These are phyloP conservation scores for Ensete ventricosum DNA, from an alignment of 176 grass and related monocot species.

Conservation along the genomic window DNA sequence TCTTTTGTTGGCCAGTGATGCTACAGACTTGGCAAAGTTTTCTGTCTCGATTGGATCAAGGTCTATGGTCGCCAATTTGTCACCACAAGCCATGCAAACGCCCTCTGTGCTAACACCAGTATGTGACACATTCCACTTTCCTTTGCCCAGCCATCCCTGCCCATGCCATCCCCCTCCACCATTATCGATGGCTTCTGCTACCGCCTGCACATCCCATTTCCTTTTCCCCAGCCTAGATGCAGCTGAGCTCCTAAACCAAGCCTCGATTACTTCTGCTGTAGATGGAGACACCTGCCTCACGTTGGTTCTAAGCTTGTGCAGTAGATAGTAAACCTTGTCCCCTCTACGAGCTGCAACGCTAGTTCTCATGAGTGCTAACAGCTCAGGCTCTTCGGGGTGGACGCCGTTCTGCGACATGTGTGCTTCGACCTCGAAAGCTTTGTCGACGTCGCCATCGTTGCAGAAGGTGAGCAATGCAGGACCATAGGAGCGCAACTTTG, in stretches of 20 bases:
- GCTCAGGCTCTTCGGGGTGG: constrained; percentile 44
- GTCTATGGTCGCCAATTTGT: constrained; percentile 54
- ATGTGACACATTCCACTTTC: constrained; percentile 41
- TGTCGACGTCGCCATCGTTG: constrained; percentile 45
- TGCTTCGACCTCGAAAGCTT: constrained; percentile 50
- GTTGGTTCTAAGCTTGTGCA: constrained; percentile 57
- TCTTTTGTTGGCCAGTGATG: constrained; percentile 40
- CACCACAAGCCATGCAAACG: constrained; percentile 46
- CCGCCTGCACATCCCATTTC: constrained; percentile 40
- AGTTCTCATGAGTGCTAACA: constrained; percentile 43
- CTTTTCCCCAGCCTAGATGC: constrained; percentile 60
- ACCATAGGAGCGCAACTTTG: constrained; percentile 48
- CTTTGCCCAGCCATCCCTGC: constrained; percentile 52
- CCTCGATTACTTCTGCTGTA: constrained; percentile 36
- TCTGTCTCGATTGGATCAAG: constrained; percentile 54
- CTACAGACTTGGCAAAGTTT: constrained; percentile 46
- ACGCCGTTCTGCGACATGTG: constrained; percentile 51
- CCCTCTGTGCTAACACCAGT: constrained; percentile 32
- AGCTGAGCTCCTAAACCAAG: constrained; percentile 53
- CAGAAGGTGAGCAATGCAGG: constrained; percentile 49
- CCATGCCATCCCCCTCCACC: constrained; percentile 75
- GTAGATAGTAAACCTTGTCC: constrained; percentile 51
- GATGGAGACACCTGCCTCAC: constrained; percentile 48
- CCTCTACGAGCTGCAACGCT: constrained; percentile 28
- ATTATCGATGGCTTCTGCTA: constrained; percentile 37